A percentile compares a stretch with the other conserved stretches of the same genome.
phyloP scores from a whole-genome alignment of 2,329 filamentous ascomycete genomes.

The Trichoderma sp. region DNA sequence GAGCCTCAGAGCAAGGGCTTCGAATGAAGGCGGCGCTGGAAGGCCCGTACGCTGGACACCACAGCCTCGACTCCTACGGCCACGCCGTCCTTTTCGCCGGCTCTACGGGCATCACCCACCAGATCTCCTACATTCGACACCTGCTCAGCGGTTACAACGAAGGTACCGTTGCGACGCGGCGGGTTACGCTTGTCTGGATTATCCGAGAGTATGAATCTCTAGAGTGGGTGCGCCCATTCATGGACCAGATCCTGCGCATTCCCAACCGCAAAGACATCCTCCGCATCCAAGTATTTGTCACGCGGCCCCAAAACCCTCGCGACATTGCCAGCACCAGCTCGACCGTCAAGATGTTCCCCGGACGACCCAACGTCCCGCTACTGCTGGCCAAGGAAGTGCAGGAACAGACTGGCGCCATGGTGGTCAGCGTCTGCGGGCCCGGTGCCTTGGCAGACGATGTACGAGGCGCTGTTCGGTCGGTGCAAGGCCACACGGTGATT shows the following conservation, averaged over 20 bases:
- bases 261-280: slow-evolving; percentile 81
- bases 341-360: slow-evolving; percentile 90
- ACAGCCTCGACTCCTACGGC: slow-evolving; percentile 88
- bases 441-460: slow-evolving; percentile 78
- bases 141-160: slow-evolving; percentile 70
- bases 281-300: slow-evolving; percentile 87
- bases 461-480: slow-evolving; percentile 65
- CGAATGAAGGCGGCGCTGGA: slow-evolving; percentile 76
- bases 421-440: slow-evolving; percentile 78
- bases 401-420: slow-evolving; percentile 85
- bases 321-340: slow-evolving; percentile 76
- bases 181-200: slow-evolving; percentile 87
- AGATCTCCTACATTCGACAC: slow-evolving; percentile 84
- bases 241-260: slow-evolving; percentile 74
- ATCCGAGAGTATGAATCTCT: slow-evolving; percentile 87
- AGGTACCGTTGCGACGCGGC: slow-evolving; percentile 77
- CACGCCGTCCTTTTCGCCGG: slow-evolving; percentile 89
- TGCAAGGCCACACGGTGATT: slow-evolving; percentile 66
- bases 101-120: slow-evolving; percentile 93
- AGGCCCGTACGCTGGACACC: slow-evolving; percentile 84
- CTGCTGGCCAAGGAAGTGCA: slow-evolving; percentile 82
- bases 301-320: slow-evolving; percentile 79
- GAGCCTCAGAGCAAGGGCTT: slow-evolving; percentile 57
- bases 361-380: slow-evolving; percentile 79
- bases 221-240: slow-evolving; percentile 91